These are phyloP conservation scores for Mitragyna speciosa DNA, from an alignment of 257 asterid genomes.

Conservation along the genomic window DNA sequence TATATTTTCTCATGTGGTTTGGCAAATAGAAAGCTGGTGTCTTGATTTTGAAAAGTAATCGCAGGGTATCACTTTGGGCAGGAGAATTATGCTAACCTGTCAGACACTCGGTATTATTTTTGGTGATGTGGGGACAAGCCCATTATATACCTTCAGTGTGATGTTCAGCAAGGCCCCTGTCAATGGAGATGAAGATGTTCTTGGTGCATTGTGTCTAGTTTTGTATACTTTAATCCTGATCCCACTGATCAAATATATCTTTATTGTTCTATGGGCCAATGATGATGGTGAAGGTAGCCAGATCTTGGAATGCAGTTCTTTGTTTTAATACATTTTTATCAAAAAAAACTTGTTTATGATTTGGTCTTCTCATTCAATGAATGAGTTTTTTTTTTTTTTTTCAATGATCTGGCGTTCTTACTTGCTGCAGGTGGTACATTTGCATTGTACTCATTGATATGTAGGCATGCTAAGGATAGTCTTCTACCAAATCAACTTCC, in stretches of 20 bases:
- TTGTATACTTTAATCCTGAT: constrained; percentile 82
- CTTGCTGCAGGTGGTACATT: constrained; percentile 90
- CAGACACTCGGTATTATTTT: constrained; percentile 95
- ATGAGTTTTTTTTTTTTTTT: too few relatives aligned
- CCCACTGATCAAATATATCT: constrained; percentile 84
- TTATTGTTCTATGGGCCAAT: constrained; percentile 96
- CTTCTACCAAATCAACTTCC: constrained; percentile 91
- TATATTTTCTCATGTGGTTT: constrained; percentile 9
- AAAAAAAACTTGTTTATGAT: neutral
- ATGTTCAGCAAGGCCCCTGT: constrained; percentile 99
- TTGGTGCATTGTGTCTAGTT: constrained; percentile 92
- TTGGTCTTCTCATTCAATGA: constrained; percentile 19
- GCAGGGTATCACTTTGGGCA: constrained; percentile 79
- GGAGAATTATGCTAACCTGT: constrained; percentile 67
- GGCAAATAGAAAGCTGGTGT: constrained; percentile 19
- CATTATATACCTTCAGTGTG: constrained; percentile 93
- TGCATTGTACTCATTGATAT: constrained; percentile 96
- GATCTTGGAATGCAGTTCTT: neutral
- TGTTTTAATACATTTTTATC: neutral
- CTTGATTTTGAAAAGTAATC: constrained; percentile 34
- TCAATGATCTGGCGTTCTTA: constrained; percentile 16
- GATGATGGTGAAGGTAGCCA: constrained; percentile 97
- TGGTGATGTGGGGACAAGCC: constrained; percentile 99
- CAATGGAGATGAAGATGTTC: constrained; percentile 76
- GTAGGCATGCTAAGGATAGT: constrained; percentile 98